These are phyloP conservation scores for Triangularia verruculosa DNA, from an alignment of 2,329 filamentous ascomycete species.

Conservation along the genomic window DNA sequence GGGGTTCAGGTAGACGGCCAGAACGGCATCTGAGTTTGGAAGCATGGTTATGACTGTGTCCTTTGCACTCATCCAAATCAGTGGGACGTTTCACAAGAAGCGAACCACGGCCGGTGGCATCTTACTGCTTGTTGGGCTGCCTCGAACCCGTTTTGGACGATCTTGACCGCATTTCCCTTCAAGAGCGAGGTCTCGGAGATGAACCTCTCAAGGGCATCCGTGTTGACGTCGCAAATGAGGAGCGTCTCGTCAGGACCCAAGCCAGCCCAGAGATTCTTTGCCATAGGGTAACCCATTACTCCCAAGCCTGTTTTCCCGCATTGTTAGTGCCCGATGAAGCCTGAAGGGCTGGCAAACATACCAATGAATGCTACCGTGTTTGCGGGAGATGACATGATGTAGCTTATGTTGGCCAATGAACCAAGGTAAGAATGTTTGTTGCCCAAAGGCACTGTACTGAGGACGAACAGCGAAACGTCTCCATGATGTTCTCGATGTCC, in stretches of 20 bases:
- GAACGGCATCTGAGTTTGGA: conserved; percentile 36
- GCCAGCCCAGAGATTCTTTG: conserved; percentile 33
- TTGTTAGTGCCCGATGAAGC: neutral
- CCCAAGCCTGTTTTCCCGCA: conserved; percentile 30
- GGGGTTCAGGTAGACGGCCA: conserved; percentile 37
- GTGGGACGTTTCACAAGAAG: neutral
- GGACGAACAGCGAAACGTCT: neutral
- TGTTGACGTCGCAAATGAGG: conserved; percentile 37
- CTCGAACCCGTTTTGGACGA: conserved; percentile 37
- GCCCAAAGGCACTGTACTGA: neutral
- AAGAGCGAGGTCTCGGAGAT: conserved; percentile 33
- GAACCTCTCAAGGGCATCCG: conserved; percentile 37
- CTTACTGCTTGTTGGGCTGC: conserved; percentile 37
- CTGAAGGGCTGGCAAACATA: conserved; percentile 12
- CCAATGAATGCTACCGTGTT: conserved; percentile 34
- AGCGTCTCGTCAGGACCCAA: conserved; percentile 28
- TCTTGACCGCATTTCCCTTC: conserved; percentile 34
- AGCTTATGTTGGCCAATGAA: neutral
- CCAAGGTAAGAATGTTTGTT: neutral
- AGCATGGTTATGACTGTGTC: conserved; percentile 42
- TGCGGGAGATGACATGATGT: conserved; percentile 9
- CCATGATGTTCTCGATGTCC: neutral
- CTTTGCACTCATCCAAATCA: conserved; percentile 20
- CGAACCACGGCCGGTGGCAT: neutral
- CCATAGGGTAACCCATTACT: conserved; percentile 38